Conservation (phyloP, 2,329 filamentous ascomycete genomes). For the Colletotrichum gloeosporioides region DNA sequence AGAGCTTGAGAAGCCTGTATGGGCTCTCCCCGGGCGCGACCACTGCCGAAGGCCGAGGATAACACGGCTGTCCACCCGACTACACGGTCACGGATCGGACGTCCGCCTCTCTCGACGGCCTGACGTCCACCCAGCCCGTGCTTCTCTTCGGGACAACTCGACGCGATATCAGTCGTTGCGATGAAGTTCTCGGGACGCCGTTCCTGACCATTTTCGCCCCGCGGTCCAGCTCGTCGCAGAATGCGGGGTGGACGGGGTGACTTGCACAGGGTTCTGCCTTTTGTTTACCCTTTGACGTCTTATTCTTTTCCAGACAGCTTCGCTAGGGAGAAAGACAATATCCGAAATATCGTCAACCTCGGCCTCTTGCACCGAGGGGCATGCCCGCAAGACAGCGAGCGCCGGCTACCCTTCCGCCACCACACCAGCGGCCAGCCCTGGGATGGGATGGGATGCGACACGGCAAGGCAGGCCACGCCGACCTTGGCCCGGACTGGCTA, state of each 20-base stretch:
- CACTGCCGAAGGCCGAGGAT: slow-evolving; percentile 21
- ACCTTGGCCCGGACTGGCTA: slow-evolving; percentile 1
- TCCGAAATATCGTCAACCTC: slow-evolving; percentile 10
- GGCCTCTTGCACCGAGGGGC: slow-evolving; percentile 1
- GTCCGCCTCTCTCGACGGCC: neutral
- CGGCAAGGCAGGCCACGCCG: neutral
- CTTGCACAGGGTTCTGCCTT: neutral
- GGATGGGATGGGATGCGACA: neutral
- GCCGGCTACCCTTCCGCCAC: neutral
- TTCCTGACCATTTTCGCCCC: slow-evolving; percentile 29
- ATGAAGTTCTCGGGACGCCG: neutral
- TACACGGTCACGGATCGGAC: neutral
- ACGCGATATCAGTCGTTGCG: slow-evolving; percentile 16
- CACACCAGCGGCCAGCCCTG: neutral
- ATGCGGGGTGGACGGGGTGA: neutral
- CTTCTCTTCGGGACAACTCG: slow-evolving; percentile 14
- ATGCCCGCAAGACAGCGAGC: neutral
- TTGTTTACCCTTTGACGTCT: slow-evolving; percentile 5
- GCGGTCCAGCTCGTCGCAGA: neutral
- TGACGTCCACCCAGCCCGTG: neutral
- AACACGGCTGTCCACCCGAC: slow-evolving; percentile 17
- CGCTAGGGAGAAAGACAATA: neutral
- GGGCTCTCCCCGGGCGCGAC: neutral
- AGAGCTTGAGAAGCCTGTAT: neutral
- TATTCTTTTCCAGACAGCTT: neutral